A percentile compares a stretch with the other conserved stretches of the same genome.
Evolutionary conservation across 345 rosid genomes (phyloP).

Genomic region (Populus deltoides): DNA sequence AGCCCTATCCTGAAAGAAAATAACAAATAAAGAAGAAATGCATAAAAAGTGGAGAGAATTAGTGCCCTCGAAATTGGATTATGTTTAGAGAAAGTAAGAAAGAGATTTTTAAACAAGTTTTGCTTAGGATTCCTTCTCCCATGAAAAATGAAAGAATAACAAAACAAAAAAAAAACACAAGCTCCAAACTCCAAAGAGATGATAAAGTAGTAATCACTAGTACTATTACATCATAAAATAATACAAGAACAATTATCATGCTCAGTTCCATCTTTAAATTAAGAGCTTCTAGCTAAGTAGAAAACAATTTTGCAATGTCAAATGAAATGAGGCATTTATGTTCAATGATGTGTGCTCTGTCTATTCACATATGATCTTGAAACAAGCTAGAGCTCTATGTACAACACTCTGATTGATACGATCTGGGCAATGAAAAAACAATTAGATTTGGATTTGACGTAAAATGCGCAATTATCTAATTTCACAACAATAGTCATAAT

Average conservation of each 20-base stretch:
- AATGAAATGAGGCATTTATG: conserved; percentile 1
- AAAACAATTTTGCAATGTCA: conserved; percentile 1
- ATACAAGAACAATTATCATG: too few relatives aligned
- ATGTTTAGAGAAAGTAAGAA: conserved; percentile 18
- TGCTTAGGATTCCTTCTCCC: conserved; percentile 14
- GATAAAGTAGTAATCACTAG: not conserved
- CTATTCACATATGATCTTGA: not conserved
- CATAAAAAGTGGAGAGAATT: conserved; percentile 6
- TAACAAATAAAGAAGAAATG: conserved; percentile 9
- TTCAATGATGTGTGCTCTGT: not conserved
- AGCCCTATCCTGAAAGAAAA: conserved; percentile 23
- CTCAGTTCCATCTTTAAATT: not conserved
- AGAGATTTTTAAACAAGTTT: conserved; percentile 13
- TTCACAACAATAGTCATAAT: too few relatives aligned
- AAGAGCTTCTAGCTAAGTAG: not conserved
- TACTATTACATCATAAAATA: too few relatives aligned
- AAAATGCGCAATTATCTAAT: too few relatives aligned
- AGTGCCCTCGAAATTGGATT: conserved; percentile 23
- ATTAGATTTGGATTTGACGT: too few relatives aligned
- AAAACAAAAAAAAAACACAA: not conserved
- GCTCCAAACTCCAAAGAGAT: not conserved
- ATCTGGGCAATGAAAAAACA: too few relatives aligned
- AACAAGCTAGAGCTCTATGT: not conserved
- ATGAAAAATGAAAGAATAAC: not conserved
- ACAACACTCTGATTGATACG: not conserved